phyloP scores from a whole-genome alignment of 129 eudicot genomes.

The Escallonia herrerae region DNA sequence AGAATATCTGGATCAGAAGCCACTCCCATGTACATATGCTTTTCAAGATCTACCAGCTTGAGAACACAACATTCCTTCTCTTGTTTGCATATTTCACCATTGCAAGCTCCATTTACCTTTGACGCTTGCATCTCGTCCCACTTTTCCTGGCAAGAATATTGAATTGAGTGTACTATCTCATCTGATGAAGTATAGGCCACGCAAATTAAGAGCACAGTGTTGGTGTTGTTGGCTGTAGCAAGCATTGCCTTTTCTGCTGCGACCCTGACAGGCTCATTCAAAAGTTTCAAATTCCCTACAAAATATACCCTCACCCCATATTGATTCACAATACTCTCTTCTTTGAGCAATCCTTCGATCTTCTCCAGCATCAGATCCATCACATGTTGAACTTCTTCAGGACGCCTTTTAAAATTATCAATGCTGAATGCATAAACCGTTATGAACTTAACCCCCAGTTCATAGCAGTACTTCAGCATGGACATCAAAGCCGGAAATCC shows the following conservation, averaged over 20 bases:
- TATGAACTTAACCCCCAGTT: conserved; percentile 44
- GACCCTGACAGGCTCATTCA: conserved; percentile 39
- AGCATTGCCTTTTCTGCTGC: conserved; percentile 56
- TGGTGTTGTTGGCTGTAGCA: conserved; percentile 34
- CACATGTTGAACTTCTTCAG: conserved; percentile 50
- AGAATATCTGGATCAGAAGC: conserved; percentile 59
- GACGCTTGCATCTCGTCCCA: conserved; percentile 14
- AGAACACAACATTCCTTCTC: background rate
- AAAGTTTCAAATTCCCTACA: conserved; percentile 48
- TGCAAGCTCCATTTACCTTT: conserved; percentile 8
- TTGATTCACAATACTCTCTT: conserved; percentile 33
- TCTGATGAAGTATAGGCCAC: conserved; percentile 64
- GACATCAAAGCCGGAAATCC: conserved; percentile 64
- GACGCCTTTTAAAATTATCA: conserved; percentile 55
- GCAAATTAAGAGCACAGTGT: conserved; percentile 34
- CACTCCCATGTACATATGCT: conserved; percentile 50
- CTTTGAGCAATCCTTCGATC: conserved; percentile 52
- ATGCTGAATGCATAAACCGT: conserved; percentile 59
- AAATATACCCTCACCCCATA: conserved; percentile 47
- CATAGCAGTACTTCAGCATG: conserved; percentile 56
- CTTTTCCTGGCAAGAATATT: conserved; percentile 42
- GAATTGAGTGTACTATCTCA: conserved; percentile 46
- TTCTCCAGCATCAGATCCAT: conserved; percentile 72
- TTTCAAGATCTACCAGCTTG: conserved; percentile 43
- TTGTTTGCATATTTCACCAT: conserved; percentile 8